phyloP scores from a whole-genome alignment of 257 asterid species.

The Marsdenia floribunda region DNA sequence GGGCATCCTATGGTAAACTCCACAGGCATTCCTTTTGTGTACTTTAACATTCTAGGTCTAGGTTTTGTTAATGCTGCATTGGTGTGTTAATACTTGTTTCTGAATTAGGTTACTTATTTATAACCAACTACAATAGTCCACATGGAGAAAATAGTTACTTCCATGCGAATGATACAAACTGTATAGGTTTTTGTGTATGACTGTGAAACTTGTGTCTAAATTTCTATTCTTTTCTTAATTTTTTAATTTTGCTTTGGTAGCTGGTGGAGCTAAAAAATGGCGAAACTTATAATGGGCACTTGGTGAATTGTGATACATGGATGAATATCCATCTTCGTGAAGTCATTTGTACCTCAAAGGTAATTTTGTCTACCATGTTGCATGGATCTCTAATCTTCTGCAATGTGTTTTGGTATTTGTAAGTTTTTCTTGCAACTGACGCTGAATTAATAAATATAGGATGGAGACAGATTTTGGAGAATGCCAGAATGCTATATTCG shows the following conservation, averaged over 20 bases:
- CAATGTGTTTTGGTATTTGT: conserved; percentile 1
- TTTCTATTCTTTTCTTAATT: not conserved
- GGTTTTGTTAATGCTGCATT: not conserved
- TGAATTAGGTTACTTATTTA: not conserved
- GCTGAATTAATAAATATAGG: conserved; percentile 39
- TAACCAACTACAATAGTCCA: not conserved
- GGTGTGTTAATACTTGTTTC: not conserved
- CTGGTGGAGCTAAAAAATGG: conserved; percentile 95
- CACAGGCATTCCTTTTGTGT: not conserved
- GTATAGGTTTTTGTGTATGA: not conserved
- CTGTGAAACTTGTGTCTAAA: not conserved
- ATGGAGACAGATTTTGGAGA: conserved; percentile 97
- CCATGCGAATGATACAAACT: not conserved
- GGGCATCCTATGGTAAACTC: conserved; percentile 87
- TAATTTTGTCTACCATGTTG: conserved; percentile 14
- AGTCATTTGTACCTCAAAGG: conserved; percentile 98
- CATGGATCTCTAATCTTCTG: not conserved
- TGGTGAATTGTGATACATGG: conserved; percentile 97
- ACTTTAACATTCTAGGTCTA: not conserved
- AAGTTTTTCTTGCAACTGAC: conserved; percentile 1
- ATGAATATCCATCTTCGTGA: conserved; percentile 99
- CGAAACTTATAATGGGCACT: conserved; percentile 92
- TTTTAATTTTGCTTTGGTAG: conserved; percentile 30
- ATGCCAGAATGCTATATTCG: conserved; percentile 94
- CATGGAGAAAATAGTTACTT: not conserved